Base-by-base conservation (phyloP, 129 eudicot species). In the Silybum marianum region DNA sequence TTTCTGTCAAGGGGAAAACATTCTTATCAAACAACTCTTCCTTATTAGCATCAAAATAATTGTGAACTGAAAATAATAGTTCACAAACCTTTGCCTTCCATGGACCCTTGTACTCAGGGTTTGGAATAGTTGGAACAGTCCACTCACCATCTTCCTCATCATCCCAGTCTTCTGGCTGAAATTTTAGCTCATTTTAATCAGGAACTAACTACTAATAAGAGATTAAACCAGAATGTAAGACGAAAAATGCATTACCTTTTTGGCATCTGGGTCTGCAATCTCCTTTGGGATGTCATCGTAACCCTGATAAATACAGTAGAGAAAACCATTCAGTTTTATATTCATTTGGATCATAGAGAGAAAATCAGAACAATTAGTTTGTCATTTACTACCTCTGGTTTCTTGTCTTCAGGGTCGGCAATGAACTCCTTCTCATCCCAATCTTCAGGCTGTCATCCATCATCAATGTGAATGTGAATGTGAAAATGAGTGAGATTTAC, bases 351-450 rank as follows among this genome's bases (percentile, higher is more conserved):
- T 46, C 16, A 69, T 22, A 36, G 23, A 30, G 46, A 36, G 70
- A 48, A 12, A 14, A 25, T 32, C 26, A 51, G 40, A 82, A 40
- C 25, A 3, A 28, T 28, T 28, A 28, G 44, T 26, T 44, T 28
- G 7, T 89, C 3, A 6, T 16, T 89, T 38, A 58, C 78, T 86
- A 93, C 98, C 91, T 95, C 98, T n/a, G 98, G 98, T 86, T 95
- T 95, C 90, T 88, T 95, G 80, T 95, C 98, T 85, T 95, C 98
- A 32, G 98, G 97, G 69, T 95, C 98, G 74, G 94, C 86, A 84
- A 95, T 95, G 81, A 69, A 89, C 79, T 95, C 98, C 87, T 95
- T 95, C 30, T 95, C 98, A 82, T 89, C 98, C 98, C 98, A 95
- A 84, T 95, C 97, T 87, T 95, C 98, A 75, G 98, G 98, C 98